Evolutionary conservation across 1,284 basidiomycete genomes (phyloP), one percentile per base, ranked within the genome.

Genomic region (Leccinum huronense): DNA sequence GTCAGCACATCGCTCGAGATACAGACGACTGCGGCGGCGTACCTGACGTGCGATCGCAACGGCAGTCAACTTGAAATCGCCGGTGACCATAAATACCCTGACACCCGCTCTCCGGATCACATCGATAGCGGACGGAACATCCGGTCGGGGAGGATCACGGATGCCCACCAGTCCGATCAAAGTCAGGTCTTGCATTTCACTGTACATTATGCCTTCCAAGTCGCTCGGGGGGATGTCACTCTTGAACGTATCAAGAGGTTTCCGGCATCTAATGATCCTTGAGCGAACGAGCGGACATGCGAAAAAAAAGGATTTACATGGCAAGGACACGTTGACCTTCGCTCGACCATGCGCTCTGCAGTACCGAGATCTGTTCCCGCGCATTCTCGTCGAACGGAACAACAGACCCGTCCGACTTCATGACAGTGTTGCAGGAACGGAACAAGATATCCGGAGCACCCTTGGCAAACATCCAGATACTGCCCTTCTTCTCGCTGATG

Each of bases 391-490:
- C 74, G 45, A 87, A 77, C 0, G 78, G 75, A 0, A 78, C 38
- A 2, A 76, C 66, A 1, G 72, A 65, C 6, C 80, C 79, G 53
- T 83, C 80, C 0, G 76, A 68, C 11, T 76, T 76, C 66, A 81
- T 76, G 65, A 80, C 74, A 30, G 66, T 69, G 8, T 73, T 71
- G 67, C 84, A 86, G 27, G 81, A 79, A 9, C 77, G 77, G 61
- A 88, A 77, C n/a, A 88, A 78, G 14, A 86, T 78, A 63, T 88
- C 86, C 0, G 86, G 86, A 1, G 84, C 86, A 38, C 86, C 86
- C 72, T 87, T 86, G 71, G 81, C 76, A 61, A 84, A 73, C 60
- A 87, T 76, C 68, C 80, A 72, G 19, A 31, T 30, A 31, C 34
- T 9, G n/a, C n/a, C n/a, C n/a, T 51, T 70, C 54, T 31, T 1